phyloP scores from a whole-genome alignment of 1,284 basidiomycete species.

The Takashimella tepidaria region DNA sequence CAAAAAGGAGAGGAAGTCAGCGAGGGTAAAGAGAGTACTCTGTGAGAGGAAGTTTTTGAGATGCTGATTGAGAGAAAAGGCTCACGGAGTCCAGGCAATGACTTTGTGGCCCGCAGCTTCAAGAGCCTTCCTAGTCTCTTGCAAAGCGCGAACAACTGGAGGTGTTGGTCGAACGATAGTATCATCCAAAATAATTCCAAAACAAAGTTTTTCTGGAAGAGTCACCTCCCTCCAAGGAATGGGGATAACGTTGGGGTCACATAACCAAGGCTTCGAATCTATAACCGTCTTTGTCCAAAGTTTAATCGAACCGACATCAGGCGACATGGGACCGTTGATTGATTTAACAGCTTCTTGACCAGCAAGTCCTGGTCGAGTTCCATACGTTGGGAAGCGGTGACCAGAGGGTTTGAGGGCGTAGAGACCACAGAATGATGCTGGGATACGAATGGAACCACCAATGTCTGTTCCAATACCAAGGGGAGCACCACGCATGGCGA shows the following conservation, averaged over 20 bases:
- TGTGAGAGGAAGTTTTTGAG: not conserved
- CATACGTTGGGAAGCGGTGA: conserved; percentile 63
- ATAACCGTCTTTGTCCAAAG: conserved; percentile 55
- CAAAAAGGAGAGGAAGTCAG: not conserved
- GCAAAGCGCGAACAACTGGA: conserved; percentile 60
- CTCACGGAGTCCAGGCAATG: conserved; percentile 40
- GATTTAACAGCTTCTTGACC: conserved; percentile 65
- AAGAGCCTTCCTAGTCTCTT: conserved; percentile 56
- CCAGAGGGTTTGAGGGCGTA: conserved; percentile 66
- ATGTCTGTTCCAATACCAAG: conserved; percentile 66
- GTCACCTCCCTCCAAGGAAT: conserved; percentile 62
- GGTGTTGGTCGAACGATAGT: conserved; percentile 62
- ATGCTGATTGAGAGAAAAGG: not conserved
- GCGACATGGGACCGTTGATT: conserved; percentile 65
- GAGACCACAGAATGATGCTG: conserved; percentile 59
- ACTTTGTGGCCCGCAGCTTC: conserved; percentile 60
- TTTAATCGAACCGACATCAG: conserved; percentile 57
- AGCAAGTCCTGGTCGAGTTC: conserved; percentile 57
- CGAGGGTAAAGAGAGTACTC: not conserved
- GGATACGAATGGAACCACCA: conserved; percentile 66
- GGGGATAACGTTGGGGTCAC: conserved; percentile 59
- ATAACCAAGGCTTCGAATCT: conserved; percentile 58
- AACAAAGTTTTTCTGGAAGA: conserved; percentile 59
- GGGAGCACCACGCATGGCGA: conserved; percentile 55
- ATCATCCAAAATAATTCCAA: conserved; percentile 53